Conservation (phyloP, 2,329 filamentous ascomycete species). For the Colletotrichum sp. region DNA sequence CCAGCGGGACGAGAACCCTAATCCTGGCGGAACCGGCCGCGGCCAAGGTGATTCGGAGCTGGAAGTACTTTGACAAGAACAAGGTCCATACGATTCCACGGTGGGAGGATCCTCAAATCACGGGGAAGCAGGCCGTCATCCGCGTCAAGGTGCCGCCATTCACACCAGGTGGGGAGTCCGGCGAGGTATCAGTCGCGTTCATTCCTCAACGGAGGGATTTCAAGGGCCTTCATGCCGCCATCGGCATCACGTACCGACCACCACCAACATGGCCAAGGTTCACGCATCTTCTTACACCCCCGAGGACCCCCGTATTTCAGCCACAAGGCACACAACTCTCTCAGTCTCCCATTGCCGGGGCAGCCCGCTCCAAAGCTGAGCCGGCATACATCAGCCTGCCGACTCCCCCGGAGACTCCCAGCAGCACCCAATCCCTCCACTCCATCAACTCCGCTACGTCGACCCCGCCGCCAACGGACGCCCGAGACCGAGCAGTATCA, state of each 20-base stretch:
- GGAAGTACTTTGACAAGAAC: slow-evolving; percentile 69
- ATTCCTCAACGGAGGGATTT: slow-evolving; percentile 66
- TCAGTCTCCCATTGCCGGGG: slow-evolving; percentile 10
- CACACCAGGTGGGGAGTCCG: slow-evolving; percentile 55
- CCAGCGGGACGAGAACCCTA: slow-evolving; percentile 56
- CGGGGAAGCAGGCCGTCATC: slow-evolving; percentile 36
- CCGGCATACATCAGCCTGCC: slow-evolving; percentile 29
- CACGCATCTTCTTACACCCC: slow-evolving; percentile 6
- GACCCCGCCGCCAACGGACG: slow-evolving; percentile 30
- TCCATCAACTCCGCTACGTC: slow-evolving; percentile 40
- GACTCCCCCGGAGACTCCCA: slow-evolving; percentile 40
- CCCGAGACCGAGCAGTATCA: slow-evolving; percentile 54
- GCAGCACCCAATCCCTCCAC: slow-evolving; percentile 30
- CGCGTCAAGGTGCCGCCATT: slow-evolving; percentile 60
- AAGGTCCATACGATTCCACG: slow-evolving; percentile 49
- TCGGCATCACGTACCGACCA: slow-evolving; percentile 75
- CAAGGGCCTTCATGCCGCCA: slow-evolving; percentile 66
- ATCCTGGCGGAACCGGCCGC: slow-evolving; percentile 71
- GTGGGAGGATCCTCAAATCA: slow-evolving; percentile 47
- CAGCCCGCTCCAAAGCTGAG: slow-evolving; percentile 14
- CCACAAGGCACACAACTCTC: slow-evolving; percentile 5
- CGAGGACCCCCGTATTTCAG: slow-evolving; percentile 28
- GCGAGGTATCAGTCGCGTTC: slow-evolving; percentile 75
- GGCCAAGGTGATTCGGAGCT: slow-evolving; percentile 68
- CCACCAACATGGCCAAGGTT: slow-evolving; percentile 40